Evolutionary conservation across 2,329 filamentous ascomycete genomes (phyloP), one percentile per base, ranked within the genome.

Genomic region (Trichophaea hybrida): DNA sequence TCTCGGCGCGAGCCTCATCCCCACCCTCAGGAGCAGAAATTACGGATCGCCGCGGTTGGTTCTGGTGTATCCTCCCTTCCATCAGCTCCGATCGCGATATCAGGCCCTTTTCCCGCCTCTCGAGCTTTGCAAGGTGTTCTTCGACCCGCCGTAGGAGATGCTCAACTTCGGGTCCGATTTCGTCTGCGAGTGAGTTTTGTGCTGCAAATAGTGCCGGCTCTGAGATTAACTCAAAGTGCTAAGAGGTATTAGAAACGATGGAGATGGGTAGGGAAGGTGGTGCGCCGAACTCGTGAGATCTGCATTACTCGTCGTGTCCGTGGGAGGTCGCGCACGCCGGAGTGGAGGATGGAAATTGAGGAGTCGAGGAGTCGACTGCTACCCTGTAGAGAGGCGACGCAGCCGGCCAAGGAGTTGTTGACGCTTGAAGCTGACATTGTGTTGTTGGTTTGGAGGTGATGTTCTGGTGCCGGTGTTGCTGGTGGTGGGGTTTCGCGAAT

Each of bases 171-270:
- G 90, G 90, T n/a, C 85, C 84, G 67, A 95, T 93, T 71, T 94
- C 89, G 69, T 88, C 86, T 68, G 89, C 84, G 15, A 96, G 81
- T 4, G 88, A 84, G 66, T 86, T 78, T 73, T 96, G 90, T 35
- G 90, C 90, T 64, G 84, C 80, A 62, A 84, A 83, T 49, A 96
- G 81, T 55, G 86, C 86, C 10, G 85, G 81, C 71, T 94, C 88
- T 13, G 89, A 87, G 67, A 95, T 86, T 46, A 95, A 82, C 72
- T 96, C 90, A 73, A 94, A 96, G 74, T 95, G 90, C 84, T 94
- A 68, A 59, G 48, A 33, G 48, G 12, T 59, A 15, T 44, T 44
- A 31, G 31, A 10, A n/a, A 38, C 32, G 24, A 8, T 15, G 15
- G 15, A 15, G 15, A 12, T 34, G 38, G 12, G 37, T 17, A 50